Percentiles rank a stretch among this genome's conserved stretches.
Conservation (phyloP, 768 basidiomycete species). For the Tulasnella sp. region DNA sequence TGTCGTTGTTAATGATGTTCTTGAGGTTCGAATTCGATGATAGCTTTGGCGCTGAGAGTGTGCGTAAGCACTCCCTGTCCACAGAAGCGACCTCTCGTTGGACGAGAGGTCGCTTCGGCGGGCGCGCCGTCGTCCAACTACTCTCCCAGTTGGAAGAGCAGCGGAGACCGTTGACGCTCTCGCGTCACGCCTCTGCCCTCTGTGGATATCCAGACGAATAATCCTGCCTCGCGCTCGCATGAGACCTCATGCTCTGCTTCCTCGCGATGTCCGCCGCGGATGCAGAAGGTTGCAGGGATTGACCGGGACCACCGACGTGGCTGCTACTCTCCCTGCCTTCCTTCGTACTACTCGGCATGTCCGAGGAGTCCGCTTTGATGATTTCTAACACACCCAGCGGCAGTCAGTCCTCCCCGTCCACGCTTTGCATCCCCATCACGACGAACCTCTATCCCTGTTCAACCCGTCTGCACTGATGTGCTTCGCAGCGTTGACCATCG, state of each 20-base stretch:
- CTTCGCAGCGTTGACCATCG: constrained; percentile 15
- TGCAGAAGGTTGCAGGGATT: background rate
- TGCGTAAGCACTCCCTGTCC: no score
- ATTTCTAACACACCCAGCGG: no score
- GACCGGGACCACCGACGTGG: background rate
- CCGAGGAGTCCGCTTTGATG: background rate
- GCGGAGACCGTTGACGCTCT: background rate
- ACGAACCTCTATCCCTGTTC: constrained; percentile 7
- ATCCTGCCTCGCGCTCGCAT: background rate
- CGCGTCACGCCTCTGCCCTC: background rate
- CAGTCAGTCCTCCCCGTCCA: background rate
- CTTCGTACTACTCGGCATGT: background rate
- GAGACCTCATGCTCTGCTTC: background rate
- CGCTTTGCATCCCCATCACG: no score
- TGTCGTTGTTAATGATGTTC: no score
- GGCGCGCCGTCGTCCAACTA: background rate
- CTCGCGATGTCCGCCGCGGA: background rate
- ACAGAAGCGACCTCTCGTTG: no score
- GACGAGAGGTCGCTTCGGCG: background rate
- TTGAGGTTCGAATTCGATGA: no score
- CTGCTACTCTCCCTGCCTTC: constrained; percentile 2
- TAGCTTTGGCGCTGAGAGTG: no score
- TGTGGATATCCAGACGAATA: background rate
- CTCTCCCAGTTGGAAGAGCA: background rate
- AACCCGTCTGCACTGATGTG: constrained; percentile 13